Percentiles rank a stretch among this genome's conserved stretches.
These are phyloP conservation scores for Heritiera littoralis DNA, from an alignment of 345 rosid genomes.

Conservation along the genomic window DNA sequence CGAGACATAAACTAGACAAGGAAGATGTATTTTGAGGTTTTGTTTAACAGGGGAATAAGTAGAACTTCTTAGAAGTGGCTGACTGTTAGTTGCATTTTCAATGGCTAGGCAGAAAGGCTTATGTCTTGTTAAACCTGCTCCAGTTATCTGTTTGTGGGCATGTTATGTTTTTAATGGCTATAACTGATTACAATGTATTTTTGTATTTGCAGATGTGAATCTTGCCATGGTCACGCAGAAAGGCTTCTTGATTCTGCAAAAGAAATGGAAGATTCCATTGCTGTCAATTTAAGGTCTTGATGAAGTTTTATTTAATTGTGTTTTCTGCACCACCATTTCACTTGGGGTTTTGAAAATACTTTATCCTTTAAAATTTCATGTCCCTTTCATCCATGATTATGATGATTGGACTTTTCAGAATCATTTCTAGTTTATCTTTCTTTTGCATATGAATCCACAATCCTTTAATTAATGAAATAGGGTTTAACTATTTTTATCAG, in stretches of 20 bases:
- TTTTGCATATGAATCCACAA: neutral
- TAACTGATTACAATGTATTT: neutral
- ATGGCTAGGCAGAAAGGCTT: neutral
- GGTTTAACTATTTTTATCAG: conserved; percentile 40
- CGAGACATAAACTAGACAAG: neutral
- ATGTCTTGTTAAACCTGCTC: neutral
- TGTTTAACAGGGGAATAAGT: conserved; percentile 1
- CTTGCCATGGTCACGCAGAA: conserved; percentile 97
- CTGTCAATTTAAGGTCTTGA: conserved; percentile 84
- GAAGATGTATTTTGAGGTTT: neutral
- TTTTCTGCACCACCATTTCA: conserved; percentile 17
- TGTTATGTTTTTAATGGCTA: neutral
- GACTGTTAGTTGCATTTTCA: conserved; percentile 5
- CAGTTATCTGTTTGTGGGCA: neutral
- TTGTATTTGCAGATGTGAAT: conserved; percentile 72
- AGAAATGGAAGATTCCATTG: conserved; percentile 96
- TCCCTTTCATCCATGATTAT: neutral
- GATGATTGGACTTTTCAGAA: neutral
- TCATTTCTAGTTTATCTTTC: conserved; percentile 10
- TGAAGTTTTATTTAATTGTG: conserved; percentile 12
- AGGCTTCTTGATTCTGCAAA: conserved; percentile 97
- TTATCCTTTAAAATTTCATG: neutral
- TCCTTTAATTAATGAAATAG: conserved; percentile 12
- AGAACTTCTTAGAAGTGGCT: neutral
- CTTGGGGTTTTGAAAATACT: neutral